Base-by-base conservation (phyloP, 2,329 filamentous ascomycete species). In the Fusarium temperatum region DNA sequence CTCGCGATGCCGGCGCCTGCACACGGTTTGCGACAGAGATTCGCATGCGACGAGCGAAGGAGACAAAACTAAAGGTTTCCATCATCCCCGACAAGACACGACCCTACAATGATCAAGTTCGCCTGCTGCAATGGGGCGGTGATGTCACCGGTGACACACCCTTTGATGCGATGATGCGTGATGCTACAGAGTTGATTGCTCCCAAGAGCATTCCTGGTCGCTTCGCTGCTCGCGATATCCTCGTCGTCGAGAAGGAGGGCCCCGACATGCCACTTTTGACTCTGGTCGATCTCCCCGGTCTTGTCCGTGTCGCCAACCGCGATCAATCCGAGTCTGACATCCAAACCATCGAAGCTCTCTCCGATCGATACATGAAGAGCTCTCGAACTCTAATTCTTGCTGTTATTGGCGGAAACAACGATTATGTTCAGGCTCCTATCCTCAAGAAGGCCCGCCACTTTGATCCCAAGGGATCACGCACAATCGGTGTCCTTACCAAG, bases 11-110 rank as follows among this genome's bases (percentile, higher is more conserved):
- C 57, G 88, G 86, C 53, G 84, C 90, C 5, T 92, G 90, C 74
- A 92, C 90, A 1, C 84, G 89, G 24, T 91, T 90, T 68, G 86
- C 89, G 8, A 90, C 89, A 32, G 88, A 91, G 76, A 86, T 91
- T 63, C 82, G 88, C 9, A 81, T 90, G n/a, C 84, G 89, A 70
- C 78, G 86, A 74, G 78, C 86, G 32, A 80, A 85, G 75, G 81
- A 87, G 72, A 73, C 83, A 1, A 83, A 73, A 42, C 80, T 89
- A 61, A 85, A 81, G 8, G 85, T 90, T 38, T 86, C 86, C 59
- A 88, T 90, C 74, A 89, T 88, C 22, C 88, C 89, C 11, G 87
- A 89, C 80, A 85, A 85, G 74, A 81, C 80, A 45, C 82, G 87
- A 6, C 81, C 83, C 8, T 82, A 83, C 64, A 81, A 82, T 32